A percentile compares a stretch with the other conserved stretches of the same genome.
Evolutionary conservation across 2,329 filamentous ascomycete species (phyloP).

Genomic region (Thelonectria discophora): DNA sequence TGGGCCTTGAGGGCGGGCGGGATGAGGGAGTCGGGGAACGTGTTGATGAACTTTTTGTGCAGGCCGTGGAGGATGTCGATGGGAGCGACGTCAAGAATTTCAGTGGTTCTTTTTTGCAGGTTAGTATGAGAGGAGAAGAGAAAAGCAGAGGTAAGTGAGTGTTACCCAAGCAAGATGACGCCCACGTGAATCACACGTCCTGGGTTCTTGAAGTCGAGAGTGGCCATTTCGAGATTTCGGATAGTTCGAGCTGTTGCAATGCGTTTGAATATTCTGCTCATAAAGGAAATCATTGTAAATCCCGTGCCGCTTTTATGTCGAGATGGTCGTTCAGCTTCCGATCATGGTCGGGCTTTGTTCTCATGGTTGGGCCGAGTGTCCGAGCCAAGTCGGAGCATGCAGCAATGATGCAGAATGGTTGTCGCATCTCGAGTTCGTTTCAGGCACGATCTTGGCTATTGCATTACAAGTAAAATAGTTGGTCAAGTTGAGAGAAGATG

Average conservation of each 20-base stretch:
- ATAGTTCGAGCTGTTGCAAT: neutral
- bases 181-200: slow-evolving; percentile 26
- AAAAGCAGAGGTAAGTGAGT: neutral
- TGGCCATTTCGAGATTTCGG: neutral
- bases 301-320: neutral
- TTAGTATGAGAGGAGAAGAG: neutral
- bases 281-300: neutral
- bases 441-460: too few species aligned
- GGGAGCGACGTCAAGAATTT: slow-evolving; percentile 48
- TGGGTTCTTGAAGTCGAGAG: slow-evolving; percentile 8
- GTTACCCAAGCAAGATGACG: slow-evolving; percentile 30
- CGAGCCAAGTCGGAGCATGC: neutral
- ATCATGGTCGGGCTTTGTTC: neutral
- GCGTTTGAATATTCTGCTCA: neutral
- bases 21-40: slow-evolving; percentile 28
- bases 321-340: neutral
- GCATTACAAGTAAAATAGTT: too few species aligned
- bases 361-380: neutral
- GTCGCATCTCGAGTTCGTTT: neutral
- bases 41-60: slow-evolving; percentile 29
- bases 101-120: slow-evolving; percentile 39
- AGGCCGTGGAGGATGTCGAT: slow-evolving; percentile 43
- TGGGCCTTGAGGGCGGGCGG: slow-evolving; percentile 30
- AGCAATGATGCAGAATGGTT: neutral
- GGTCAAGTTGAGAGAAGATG: too few species aligned